Conservation (phyloP, 495 filamentous ascomycete genomes). For the Halenospora varia region DNA sequence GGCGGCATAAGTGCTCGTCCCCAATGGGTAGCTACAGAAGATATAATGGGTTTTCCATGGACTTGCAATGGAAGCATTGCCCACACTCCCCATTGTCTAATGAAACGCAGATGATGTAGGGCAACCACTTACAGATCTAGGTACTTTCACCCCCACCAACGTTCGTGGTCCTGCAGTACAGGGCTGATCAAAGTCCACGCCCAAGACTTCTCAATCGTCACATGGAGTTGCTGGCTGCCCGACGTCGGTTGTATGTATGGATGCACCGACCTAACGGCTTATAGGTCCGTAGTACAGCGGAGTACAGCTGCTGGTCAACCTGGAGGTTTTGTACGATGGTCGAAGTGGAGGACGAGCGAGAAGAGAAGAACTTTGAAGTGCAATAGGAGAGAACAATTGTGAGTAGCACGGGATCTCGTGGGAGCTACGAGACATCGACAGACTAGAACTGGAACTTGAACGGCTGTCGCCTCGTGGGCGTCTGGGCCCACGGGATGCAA, state of each 20-base stretch:
- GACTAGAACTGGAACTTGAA: constrained; percentile 11
- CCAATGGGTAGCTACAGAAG: constrained; percentile 12
- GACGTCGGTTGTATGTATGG: constrained; percentile 11
- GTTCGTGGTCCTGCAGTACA: constrained; percentile 26
- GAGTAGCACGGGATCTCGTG: constrained; percentile 26
- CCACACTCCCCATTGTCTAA: constrained; percentile 3
- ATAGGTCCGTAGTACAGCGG: constrained; percentile 8
- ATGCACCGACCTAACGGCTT: constrained; percentile 11
- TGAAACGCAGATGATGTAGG: neutral
- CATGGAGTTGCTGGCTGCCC: constrained; percentile 24
- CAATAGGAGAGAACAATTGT: constrained; percentile 18
- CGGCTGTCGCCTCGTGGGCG: constrained; percentile 21
- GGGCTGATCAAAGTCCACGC: constrained; percentile 27
- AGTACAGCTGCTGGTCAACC: constrained; percentile 7
- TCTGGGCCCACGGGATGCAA: constrained; percentile 18
- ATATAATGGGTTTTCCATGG: too few relatives aligned
- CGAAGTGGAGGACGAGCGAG: constrained; percentile 12
- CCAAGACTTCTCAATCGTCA: constrained; percentile 25
- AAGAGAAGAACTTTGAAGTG: constrained; percentile 17
- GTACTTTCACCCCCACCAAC: constrained; percentile 22
- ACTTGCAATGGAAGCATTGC: neutral
- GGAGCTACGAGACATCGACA: constrained; percentile 17
- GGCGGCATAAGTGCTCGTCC: constrained; percentile 17
- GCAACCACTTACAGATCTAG: constrained; percentile 19
- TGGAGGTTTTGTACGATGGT: constrained; percentile 1